phyloP scores from a whole-genome alignment of 305 asterid genomes.

The Petunia hybrid region DNA sequence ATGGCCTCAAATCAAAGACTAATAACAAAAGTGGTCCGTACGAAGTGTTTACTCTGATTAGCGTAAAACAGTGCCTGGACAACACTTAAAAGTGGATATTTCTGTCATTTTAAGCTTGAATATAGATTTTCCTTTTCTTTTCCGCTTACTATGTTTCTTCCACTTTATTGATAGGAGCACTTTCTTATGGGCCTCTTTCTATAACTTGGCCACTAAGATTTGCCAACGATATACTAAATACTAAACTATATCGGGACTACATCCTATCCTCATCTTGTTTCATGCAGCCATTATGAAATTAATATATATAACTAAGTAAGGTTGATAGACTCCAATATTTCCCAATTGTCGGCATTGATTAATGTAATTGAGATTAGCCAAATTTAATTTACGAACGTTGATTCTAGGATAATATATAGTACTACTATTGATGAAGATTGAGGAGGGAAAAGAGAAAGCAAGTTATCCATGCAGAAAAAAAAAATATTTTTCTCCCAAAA shows the following conservation, averaged over 20 bases:
- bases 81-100: conserved; percentile 29
- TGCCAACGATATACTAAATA: conserved; percentile 24
- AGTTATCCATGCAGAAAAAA: too few relatives aligned
- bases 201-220: conserved; percentile 45
- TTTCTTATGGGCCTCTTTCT: conserved; percentile 32
- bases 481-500: too few relatives aligned
- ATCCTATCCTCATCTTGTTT: background rate
- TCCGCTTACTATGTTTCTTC: background rate
- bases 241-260: background rate
- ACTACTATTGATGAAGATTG: too few relatives aligned
- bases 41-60: conserved; percentile 35
- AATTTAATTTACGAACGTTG: background rate
- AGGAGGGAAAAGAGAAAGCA: too few relatives aligned
- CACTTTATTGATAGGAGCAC: background rate
- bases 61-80: conserved; percentile 38
- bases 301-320: background rate
- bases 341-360: background rate
- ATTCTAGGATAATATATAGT: too few relatives aligned
- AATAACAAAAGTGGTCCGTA: too few relatives aligned
- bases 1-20: too few relatives aligned
- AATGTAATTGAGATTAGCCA: background rate
- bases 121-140: background rate
- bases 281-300: background rate
- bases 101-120: conserved; percentile 29
- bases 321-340: background rate